These are phyloP conservation scores for Sporothrix inflata DNA, from an alignment of 2,329 filamentous ascomycete genomes.

Conservation along the genomic window DNA sequence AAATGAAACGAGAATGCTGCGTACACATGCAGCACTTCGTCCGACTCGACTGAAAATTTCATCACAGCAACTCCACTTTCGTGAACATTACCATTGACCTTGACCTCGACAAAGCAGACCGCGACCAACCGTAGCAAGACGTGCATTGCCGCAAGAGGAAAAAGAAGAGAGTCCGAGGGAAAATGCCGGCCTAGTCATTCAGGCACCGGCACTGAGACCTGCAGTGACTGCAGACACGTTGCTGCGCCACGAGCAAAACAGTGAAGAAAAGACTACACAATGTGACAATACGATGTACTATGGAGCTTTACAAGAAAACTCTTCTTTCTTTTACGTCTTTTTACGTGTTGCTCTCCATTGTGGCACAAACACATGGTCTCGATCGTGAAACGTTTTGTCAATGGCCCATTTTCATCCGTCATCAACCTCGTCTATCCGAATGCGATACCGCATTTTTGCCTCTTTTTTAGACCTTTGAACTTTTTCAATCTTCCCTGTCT, in stretches of 20 bases:
- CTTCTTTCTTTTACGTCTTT: neutral
- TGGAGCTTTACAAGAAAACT: neutral
- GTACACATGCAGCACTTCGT: too few species aligned
- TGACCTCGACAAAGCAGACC: neutral
- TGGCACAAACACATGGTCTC: neutral
- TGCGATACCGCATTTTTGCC: neutral
- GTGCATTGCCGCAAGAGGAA: neutral
- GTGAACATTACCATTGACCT: neutral
- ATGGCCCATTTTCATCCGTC: conserved; percentile 4
- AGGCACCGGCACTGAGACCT: too few species aligned
- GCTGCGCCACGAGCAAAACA: conserved; percentile 14
- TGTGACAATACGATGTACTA: neutral
- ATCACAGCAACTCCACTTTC: neutral
- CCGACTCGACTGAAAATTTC: neutral
- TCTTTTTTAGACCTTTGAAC: too few species aligned
- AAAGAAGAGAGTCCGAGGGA: neutral
- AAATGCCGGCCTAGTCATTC: neutral
- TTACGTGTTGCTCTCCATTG: neutral
- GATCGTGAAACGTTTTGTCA: neutral
- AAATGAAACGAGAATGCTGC: neutral
- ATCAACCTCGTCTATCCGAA: neutral
- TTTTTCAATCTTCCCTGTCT: too few species aligned
- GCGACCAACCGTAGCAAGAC: conserved; percentile 13
- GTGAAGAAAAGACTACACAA: too few species aligned
- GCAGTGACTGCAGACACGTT: too few species aligned